Base-by-base conservation (phyloP, 352 stramenopile species). In the Pythium guiyangense region DNA sequence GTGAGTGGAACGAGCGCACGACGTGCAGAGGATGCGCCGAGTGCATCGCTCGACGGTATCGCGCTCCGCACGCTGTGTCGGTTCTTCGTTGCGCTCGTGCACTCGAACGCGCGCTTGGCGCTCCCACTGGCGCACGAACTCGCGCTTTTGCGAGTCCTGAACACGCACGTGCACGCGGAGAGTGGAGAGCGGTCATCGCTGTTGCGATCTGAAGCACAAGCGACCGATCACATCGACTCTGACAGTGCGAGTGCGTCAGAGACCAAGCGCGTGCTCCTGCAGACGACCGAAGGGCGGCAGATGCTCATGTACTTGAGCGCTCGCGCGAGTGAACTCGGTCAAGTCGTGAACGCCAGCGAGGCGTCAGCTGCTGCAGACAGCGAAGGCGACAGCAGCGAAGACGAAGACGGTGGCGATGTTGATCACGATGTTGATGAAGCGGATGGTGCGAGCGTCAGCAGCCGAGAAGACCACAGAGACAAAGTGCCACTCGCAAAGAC, bases 241-340 rank as follows among this genome's bases (percentile, higher is more conserved):
- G 27, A 27, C 44, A 27, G 1, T 15, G 12, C 35, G 11, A 26
- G 54, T 8, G 18, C 42, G 2, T 58, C 50, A 9, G 42, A 50
- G 8, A 46, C 35, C 49, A 67, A 53, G 15, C 20, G 25, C 10
- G 6, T 64, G 12, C 37, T 88, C 1, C 55, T 82, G 4, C 54
- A 54, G 5, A 70, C 47, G 2, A 76, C 52, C 57, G 76, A 88
- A 65, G 80, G 80, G 3, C 67, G 63, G 14, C 68, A 54, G 22
- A 69, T 77, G 55, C 22, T 91, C 2, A 84, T 78, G 57, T 88
- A 84, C 49, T 37, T 91, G 37, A 67, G 62, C 12, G 48, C 59
- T 42, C 71, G 71, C 12, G 60, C 69, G 27, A 61, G 69, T 20
- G 66, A 78, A 3, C 69, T 63, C 26, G 55, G 67, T 29, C 50